Conservation (phyloP, 345 rosid species). For the Carallia brachiata region DNA sequence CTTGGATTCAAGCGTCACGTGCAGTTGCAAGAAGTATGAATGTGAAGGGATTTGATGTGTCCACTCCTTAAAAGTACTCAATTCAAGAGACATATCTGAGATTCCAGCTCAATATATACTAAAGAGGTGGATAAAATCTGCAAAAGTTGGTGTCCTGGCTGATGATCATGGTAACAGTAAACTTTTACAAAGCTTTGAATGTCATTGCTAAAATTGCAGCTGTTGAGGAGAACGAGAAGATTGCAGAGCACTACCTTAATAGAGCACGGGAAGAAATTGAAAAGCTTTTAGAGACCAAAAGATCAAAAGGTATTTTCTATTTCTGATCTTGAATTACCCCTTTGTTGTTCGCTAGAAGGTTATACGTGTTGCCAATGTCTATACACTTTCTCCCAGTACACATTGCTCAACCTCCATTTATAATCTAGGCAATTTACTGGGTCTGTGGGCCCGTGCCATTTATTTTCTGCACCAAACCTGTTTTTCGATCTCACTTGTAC, state of each 20-base stretch:
- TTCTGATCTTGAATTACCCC: no score
- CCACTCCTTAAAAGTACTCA: constrained; percentile 24
- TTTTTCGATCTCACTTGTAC: no score
- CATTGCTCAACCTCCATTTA: no score
- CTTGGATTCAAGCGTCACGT: constrained; percentile 3
- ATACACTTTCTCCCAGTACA: no score
- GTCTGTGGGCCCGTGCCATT: no score
- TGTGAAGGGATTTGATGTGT: constrained; percentile 18
- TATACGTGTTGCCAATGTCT: no score
- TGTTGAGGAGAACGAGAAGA: not conserved
- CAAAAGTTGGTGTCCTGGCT: constrained; percentile 2
- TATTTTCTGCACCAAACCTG: no score
- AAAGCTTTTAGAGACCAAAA: not conserved
- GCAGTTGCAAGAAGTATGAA: constrained; percentile 28
- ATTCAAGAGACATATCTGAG: constrained; percentile 8
- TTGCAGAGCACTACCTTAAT: constrained; percentile 10
- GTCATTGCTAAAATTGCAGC: no score
- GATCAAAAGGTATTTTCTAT: not conserved
- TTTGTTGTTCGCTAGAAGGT: no score
- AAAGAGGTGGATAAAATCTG: constrained; percentile 29
- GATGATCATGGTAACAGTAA: no score
- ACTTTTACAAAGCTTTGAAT: no score
- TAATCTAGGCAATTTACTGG: no score
- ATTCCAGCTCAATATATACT: constrained; percentile 23
- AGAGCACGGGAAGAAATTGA: constrained; percentile 12